Evolutionary conservation across 208 protist species (phyloP).

Genomic region (Leishmania turanica): DNA sequence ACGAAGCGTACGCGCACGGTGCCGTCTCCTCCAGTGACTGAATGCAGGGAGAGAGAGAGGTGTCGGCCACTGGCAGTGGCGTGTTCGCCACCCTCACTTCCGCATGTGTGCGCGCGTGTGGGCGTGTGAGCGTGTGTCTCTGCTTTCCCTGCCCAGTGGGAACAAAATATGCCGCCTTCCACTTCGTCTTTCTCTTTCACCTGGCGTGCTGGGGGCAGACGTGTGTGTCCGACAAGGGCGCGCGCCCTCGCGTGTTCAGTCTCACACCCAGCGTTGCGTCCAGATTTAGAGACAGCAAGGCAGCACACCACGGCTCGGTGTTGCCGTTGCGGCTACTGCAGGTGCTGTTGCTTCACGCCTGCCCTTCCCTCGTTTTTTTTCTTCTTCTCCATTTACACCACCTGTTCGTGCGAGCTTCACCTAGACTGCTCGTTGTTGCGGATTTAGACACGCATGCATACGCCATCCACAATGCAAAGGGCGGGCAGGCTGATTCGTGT

Average conservation of each 20-base stretch:
- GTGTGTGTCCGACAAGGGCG: background rate
- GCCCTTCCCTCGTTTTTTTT: background rate
- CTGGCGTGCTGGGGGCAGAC: background rate
- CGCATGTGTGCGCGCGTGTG: background rate
- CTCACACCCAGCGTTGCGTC: background rate
- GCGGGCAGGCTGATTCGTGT: background rate
- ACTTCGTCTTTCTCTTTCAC: background rate
- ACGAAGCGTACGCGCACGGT: conserved; percentile 2
- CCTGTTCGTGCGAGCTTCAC: background rate
- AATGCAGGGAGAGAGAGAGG: background rate
- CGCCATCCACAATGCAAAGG: background rate
- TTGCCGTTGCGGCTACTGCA: background rate
- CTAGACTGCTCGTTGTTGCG: background rate
- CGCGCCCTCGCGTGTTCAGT: background rate
- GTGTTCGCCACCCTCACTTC: background rate
- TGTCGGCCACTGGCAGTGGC: background rate
- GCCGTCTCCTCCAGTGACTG: conserved; percentile 42
- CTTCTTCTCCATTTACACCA: background rate
- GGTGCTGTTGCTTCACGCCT: background rate
- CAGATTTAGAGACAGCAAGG: background rate
- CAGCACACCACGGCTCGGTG: background rate
- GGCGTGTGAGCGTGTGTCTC: background rate
- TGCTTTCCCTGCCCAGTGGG: background rate
- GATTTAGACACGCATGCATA: background rate
- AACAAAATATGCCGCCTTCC: background rate